Conservation (phyloP, 2,329 filamentous ascomycete genomes). For the Diaporthe nobilis region DNA sequence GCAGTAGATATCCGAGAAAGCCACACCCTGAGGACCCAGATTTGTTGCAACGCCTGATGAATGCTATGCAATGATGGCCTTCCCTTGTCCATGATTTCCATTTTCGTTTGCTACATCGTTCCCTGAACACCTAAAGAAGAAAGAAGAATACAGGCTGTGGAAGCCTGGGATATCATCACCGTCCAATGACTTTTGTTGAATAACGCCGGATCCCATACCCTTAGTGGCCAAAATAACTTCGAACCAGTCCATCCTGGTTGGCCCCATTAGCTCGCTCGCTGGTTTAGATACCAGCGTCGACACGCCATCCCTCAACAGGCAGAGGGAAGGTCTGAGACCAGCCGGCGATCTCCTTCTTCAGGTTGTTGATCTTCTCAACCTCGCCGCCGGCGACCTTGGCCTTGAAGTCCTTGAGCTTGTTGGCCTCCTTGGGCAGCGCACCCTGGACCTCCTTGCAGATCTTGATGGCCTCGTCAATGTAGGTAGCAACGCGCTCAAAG, state of each 20-base stretch:
- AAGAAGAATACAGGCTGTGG: conserved; percentile 40
- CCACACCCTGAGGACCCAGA: conserved; percentile 49
- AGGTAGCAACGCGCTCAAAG: conserved; percentile 89
- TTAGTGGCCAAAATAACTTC: conserved; percentile 38
- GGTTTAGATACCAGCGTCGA: conserved; percentile 70
- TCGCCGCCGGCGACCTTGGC: conserved; percentile 85
- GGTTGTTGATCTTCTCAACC: conserved; percentile 83
- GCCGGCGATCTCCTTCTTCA: conserved; percentile 89
- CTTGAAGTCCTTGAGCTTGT: conserved; percentile 99
- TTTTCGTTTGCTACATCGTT: conserved; percentile 23
- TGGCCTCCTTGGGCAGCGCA: conserved; percentile 92
- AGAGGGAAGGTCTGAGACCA: conserved; percentile 96
- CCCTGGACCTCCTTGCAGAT: conserved; percentile 90
- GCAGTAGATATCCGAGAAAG: conserved; percentile 50
- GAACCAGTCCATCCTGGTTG: conserved; percentile 36
- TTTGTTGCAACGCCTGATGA: conserved; percentile 52
- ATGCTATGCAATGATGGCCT: conserved; percentile 48
- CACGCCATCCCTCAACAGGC: conserved; percentile 82
- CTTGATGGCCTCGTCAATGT: conserved; percentile 92
- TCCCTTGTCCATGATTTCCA: conserved; percentile 40
- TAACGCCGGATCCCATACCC: conserved; percentile 37
- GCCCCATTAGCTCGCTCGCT: conserved; percentile 28
- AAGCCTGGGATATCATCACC: conserved; percentile 43
- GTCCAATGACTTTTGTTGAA: conserved; percentile 43
- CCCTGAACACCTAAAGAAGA: conserved; percentile 27